Conservation (phyloP, 441 rosid species). For the Jatropha podagrica region DNA sequence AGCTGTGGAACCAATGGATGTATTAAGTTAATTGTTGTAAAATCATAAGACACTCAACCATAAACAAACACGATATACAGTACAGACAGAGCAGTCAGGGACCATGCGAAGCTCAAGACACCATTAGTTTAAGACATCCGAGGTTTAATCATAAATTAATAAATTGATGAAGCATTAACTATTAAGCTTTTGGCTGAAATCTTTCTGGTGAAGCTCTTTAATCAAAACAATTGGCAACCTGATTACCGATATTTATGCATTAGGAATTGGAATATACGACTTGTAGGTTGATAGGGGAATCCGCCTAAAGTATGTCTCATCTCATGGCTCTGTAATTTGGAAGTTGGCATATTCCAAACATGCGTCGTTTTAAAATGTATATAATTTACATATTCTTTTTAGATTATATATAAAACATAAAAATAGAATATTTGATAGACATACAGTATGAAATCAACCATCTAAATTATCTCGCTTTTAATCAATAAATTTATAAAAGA, state of each 20-base stretch:
- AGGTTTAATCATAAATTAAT: constrained; percentile 13
- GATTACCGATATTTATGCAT: not conserved
- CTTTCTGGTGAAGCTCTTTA: not conserved
- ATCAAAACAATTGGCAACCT: constrained; percentile 10
- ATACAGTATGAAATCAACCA: too few species aligned
- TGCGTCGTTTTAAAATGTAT: not conserved
- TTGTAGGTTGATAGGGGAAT: constrained; percentile 34
- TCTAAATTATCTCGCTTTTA: too few species aligned
- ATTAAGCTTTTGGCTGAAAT: not conserved
- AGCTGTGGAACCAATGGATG: not conserved
- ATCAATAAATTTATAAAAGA: too few species aligned
- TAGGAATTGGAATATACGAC: constrained; percentile 23
- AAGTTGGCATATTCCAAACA: constrained; percentile 30
- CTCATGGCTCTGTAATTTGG: constrained; percentile 10
- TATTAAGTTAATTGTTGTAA: constrained; percentile 14
- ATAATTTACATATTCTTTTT: too few species aligned
- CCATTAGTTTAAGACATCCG: constrained; percentile 20
- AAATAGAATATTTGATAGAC: too few species aligned
- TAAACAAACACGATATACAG: constrained; percentile 13
- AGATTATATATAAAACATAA: too few species aligned
- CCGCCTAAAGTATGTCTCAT: constrained; percentile 21
- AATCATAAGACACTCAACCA: constrained; percentile 25
- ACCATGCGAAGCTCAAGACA: constrained; percentile 43
- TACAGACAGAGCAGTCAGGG: not conserved
- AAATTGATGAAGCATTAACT: not conserved